Conservation (phyloP, 2,329 filamentous ascomycete genomes). For the Epichloe elymi region DNA sequence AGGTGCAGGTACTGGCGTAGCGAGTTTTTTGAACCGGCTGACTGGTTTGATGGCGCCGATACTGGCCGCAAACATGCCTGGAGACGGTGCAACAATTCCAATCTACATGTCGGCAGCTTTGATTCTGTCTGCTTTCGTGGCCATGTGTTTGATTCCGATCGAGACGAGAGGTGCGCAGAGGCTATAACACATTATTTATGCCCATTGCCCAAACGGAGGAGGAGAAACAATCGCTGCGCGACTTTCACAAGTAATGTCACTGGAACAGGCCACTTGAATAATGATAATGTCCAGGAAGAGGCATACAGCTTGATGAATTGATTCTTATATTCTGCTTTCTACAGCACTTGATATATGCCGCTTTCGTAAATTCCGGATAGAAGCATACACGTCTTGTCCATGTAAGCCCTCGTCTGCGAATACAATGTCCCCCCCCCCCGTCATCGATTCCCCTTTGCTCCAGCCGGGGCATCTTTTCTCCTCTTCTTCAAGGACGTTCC, state of each 20-base stretch:
- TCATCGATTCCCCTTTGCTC: slow-evolving; percentile 40
- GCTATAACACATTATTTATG: slow-evolving; percentile 24
- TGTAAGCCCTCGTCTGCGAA: neutral
- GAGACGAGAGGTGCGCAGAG: slow-evolving; percentile 48
- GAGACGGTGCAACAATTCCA: slow-evolving; percentile 42
- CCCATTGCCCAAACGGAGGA: too few species aligned
- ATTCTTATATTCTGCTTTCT: too few species aligned
- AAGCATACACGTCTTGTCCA: neutral
- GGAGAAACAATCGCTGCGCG: too few species aligned
- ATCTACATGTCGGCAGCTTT: slow-evolving; percentile 44
- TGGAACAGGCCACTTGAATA: too few species aligned
- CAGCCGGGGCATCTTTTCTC: slow-evolving; percentile 47
- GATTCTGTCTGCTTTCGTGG: slow-evolving; percentile 46
- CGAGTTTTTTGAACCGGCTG: slow-evolving; percentile 56
- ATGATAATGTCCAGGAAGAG: too few species aligned
- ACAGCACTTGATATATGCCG: too few species aligned
- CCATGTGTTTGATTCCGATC: slow-evolving; percentile 47
- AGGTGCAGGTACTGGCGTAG: slow-evolving; percentile 59
- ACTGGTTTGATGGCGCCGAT: slow-evolving; percentile 57
- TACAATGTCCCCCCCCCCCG: neutral
- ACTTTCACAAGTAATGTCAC: too few species aligned
- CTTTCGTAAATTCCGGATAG: too few species aligned
- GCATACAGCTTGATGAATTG: too few species aligned
- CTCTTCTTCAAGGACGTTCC: slow-evolving; percentile 51
- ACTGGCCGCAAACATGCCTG: slow-evolving; percentile 47